These are phyloP conservation scores for Taphrina wiesneri DNA, from an alignment of 1,139 yeast genomes.

Conservation along the genomic window DNA sequence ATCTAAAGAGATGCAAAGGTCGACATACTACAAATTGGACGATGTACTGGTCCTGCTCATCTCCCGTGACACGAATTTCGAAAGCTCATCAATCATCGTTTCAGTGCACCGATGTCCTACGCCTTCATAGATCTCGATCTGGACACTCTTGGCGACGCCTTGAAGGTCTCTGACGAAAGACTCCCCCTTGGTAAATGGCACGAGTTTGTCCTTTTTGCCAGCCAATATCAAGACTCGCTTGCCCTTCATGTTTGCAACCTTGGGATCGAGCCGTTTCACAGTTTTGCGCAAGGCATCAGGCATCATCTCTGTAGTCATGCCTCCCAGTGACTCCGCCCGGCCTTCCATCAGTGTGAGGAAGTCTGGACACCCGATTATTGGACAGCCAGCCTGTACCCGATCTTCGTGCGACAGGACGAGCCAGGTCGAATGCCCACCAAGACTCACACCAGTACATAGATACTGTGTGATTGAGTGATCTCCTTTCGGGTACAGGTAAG, in stretches of 20 bases:
- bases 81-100: constrained; percentile 17
- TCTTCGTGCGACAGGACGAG: constrained; percentile 39
- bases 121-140: constrained; percentile 13
- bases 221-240: constrained; percentile 38
- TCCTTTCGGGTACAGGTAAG: constrained; percentile 48
- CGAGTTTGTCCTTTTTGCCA: constrained; percentile 40
- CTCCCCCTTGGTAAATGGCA: constrained; percentile 35
- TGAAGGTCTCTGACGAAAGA: constrained; percentile 8
- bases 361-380: constrained; percentile 40
- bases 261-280: constrained; percentile 35
- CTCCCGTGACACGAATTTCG: constrained; percentile 14
- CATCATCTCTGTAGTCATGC: constrained; percentile 28
- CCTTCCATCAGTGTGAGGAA: constrained; percentile 37
- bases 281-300: constrained; percentile 35
- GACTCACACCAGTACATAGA: constrained; percentile 57
- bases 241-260: constrained; percentile 31
- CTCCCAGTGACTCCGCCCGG: constrained; percentile 34
- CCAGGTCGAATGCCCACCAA: constrained; percentile 63
- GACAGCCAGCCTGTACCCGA: constrained; percentile 37
- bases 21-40: neutral
- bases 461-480: constrained; percentile 41
- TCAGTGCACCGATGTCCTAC: constrained; percentile 29
- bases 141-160: constrained; percentile 1
- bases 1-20: neutral
- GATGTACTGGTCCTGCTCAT: neutral